Percentiles rank a stretch among this genome's conserved stretches.
phyloP scores from a whole-genome alignment of 2,329 filamentous ascomycete species.

The Aspergillus felis region DNA sequence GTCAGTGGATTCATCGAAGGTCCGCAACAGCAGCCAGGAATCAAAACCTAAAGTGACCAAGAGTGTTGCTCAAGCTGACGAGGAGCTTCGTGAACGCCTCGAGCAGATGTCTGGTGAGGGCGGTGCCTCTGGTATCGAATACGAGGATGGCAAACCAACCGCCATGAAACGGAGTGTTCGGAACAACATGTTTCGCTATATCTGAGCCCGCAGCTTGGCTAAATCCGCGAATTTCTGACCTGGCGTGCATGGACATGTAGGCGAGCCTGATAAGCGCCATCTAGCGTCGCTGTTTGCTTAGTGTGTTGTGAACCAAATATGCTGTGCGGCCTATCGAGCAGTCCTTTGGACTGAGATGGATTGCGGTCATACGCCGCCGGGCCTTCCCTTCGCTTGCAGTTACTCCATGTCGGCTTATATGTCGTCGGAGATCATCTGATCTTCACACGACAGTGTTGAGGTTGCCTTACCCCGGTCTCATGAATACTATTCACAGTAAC shows the following conservation, averaged over 20 bases:
- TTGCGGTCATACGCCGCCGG: not conserved
- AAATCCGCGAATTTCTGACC: not conserved
- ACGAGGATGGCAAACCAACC: constrained; percentile 68
- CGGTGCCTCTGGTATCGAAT: constrained; percentile 67
- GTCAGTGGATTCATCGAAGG: not conserved
- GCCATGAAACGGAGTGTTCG: constrained; percentile 70
- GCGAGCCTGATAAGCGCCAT: not conserved
- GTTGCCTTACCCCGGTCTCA: not conserved
- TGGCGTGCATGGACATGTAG: not conserved
- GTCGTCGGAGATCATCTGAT: not conserved
- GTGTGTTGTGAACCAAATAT: not conserved
- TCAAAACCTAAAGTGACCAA: constrained; percentile 40
- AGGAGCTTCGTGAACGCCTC: constrained; percentile 62
- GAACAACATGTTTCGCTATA: constrained; percentile 74
- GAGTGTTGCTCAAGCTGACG: constrained; percentile 61
- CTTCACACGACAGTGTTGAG: not conserved
- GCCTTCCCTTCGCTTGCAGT: not conserved
- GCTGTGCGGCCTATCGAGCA: not conserved
- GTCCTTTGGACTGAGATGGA: not conserved
- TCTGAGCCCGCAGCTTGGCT: constrained; percentile 32
- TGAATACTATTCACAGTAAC: not conserved
- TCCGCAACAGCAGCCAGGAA: constrained; percentile 5
- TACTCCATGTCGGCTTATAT: not conserved
- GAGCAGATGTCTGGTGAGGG: constrained; percentile 66
- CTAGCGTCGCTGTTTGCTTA: not conserved